Evolutionary conservation across 2,329 filamentous ascomycete genomes (phyloP).

Genomic region (Botryotinia narcissicola): DNA sequence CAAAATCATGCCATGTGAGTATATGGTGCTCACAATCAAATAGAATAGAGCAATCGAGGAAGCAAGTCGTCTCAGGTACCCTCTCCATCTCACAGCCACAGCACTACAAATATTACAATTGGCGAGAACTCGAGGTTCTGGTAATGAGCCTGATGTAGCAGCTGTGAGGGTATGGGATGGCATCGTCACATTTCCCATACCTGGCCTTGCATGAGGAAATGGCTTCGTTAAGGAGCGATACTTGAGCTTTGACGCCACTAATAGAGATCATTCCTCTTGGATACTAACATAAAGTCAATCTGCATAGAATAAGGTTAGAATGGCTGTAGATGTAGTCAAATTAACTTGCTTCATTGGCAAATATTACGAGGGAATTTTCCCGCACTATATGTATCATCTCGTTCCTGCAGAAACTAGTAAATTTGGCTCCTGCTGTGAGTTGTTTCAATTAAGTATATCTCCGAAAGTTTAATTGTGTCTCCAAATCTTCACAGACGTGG

Average conservation of each 20-base stretch:
- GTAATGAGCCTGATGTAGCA: constrained; percentile 40
- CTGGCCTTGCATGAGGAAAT: not conserved
- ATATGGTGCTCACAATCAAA: constrained; percentile 31
- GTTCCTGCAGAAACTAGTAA: not conserved
- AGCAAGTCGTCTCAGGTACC: constrained; percentile 37
- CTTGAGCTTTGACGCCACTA: not conserved
- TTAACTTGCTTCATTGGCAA: not conserved
- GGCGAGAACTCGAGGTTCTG: constrained; percentile 38
- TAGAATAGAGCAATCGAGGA: constrained; percentile 39
- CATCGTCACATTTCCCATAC: not conserved
- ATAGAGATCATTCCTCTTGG: not conserved
- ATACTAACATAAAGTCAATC: not conserved
- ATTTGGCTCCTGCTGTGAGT: not conserved
- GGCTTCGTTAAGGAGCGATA: not conserved
- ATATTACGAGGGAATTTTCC: not conserved
- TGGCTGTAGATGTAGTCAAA: not conserved
- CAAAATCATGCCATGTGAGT: not conserved
- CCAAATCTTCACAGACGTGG: not conserved
- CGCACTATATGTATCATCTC: not conserved
- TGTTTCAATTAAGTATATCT: not conserved
- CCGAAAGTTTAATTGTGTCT: not conserved
- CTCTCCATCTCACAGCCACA: constrained; percentile 40
- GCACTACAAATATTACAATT: constrained; percentile 41
- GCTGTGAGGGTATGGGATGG: constrained; percentile 43
- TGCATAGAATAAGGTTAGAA: not conserved